These are phyloP conservation scores for Linnemannia hyalina DNA, from an alignment of 192 early-diverging fungal species.

Conservation along the genomic window DNA sequence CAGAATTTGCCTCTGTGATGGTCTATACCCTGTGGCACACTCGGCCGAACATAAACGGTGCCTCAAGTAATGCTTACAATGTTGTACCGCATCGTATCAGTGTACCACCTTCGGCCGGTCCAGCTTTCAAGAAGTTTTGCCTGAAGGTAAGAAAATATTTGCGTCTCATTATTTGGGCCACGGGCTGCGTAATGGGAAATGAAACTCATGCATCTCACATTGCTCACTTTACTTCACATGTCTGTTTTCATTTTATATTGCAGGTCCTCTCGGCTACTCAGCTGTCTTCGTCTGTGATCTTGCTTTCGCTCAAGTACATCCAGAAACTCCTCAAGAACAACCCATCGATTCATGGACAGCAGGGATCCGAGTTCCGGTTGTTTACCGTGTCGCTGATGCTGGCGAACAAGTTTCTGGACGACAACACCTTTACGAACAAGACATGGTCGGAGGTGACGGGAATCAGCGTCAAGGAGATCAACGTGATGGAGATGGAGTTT, in stretches of 20 bases:
- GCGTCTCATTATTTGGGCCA: not conserved
- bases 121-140: slow-evolving; percentile 53
- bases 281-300: slow-evolving; percentile 71
- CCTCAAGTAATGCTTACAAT: slow-evolving; percentile 54
- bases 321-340: slow-evolving; percentile 67
- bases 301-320: slow-evolving; percentile 77
- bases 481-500: slow-evolving; percentile 92
- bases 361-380: slow-evolving; percentile 86
- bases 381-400: slow-evolving; percentile 89
- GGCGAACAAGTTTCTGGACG: slow-evolving; percentile 88
- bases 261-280: slow-evolving; percentile 74
- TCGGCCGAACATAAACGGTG: slow-evolving; percentile 53
- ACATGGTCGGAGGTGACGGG: slow-evolving; percentile 90
- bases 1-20: slow-evolving; percentile 56
- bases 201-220: too few relatives aligned
- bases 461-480: slow-evolving; percentile 84
- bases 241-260: not conserved
- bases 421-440: slow-evolving; percentile 92
- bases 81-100: slow-evolving; percentile 52
- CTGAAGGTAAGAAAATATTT: slow-evolving; percentile 34
- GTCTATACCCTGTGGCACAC: slow-evolving; percentile 60
- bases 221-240: not conserved
- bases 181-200: too few relatives aligned
- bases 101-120: slow-evolving; percentile 50
- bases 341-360: slow-evolving; percentile 68